These are phyloP conservation scores for Plasmodium relictum DNA, from an alignment of 169 alveolate species.

Conservation along the genomic window DNA sequence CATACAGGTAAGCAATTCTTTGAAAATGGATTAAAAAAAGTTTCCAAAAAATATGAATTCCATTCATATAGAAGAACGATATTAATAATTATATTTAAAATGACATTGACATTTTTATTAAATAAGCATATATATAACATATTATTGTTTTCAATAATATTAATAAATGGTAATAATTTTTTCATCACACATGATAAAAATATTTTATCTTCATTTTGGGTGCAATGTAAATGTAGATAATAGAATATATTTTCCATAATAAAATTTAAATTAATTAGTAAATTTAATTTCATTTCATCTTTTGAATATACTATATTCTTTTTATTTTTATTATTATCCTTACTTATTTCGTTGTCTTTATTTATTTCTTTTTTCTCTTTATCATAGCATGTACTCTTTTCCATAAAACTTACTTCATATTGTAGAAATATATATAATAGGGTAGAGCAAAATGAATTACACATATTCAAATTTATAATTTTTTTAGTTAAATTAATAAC, in stretches of 20 bases:
- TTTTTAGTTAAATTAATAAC: conserved; percentile 18
- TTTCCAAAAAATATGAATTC: conserved; percentile 48
- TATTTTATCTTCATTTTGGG: conserved; percentile 11
- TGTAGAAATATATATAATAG: not conserved
- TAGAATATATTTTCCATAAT: conserved; percentile 39
- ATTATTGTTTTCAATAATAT: conserved; percentile 24
- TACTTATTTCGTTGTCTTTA: not conserved
- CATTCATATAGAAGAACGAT: conserved; percentile 17
- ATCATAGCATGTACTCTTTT: not conserved
- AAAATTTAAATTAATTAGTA: conserved; percentile 7
- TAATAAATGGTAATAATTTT: conserved; percentile 2
- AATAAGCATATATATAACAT: conserved; percentile 27
- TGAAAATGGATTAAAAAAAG: conserved; percentile 22
- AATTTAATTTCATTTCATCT: not conserved
- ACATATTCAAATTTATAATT: conserved; percentile 15
- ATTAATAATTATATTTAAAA: conserved; percentile 28
- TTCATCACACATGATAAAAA: conserved; percentile 20
- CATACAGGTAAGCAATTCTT: conserved; percentile 29
- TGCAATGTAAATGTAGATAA: conserved; percentile 33
- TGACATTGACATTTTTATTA: conserved; percentile 20
- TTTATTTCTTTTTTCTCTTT: not conserved
- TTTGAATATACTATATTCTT: not conserved
- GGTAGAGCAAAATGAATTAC: conserved; percentile 14
- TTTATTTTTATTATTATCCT: not conserved
- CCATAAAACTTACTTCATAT: not conserved